Evolutionary conservation across 1,139 yeast species (phyloP), one percentile per base, ranked within the genome.

Genomic region (Pichia sp.): DNA sequence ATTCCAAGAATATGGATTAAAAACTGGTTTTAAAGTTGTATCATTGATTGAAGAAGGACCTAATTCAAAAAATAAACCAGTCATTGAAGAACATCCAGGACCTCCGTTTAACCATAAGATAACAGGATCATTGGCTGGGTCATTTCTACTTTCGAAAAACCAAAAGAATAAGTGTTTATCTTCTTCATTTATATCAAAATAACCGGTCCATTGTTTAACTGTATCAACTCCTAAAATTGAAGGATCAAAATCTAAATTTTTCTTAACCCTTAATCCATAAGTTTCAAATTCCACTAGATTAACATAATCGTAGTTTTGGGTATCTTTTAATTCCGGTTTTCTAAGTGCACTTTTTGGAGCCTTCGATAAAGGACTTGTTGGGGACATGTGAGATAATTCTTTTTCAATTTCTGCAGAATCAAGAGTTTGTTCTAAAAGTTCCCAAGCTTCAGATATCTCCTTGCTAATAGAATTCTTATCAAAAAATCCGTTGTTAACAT

Each of bases 31-130:
- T 53, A 83, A 66, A 45, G 80, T 72, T 25, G 72, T 60, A 53
- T 74, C 78, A 32, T 48, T 42, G 50, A 88, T 79, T 18, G 84
- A 73, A 3, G 95, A 74, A 23, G 96, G 93, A 21, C 96, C 96
- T 59, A 87, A 72, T 66, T 88, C 96, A 56, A 87, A 86, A 61
- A 87, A 84, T 51, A 87, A 70, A n/a, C 96, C 96, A 24, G 94
- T 85, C 63, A 86, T 66, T 4, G 94, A 83, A 11, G 94, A 83
- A 63, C 95, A 86, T 10, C 96, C 96, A 35, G 94, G 94, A 18
- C 94, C 94, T 54, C 94, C 94, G 56, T 86, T 87, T 56, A 87
- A 72, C 95, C 96, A 88, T 53, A 88, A 69, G 40, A 88, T 74
- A 37, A 87, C 70, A 8, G 96, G 96, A 61, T 87, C 96, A 48